Percentiles rank a stretch among this genome's conserved stretches.
phyloP scores from a whole-genome alignment of 495 filamentous ascomycete genomes.

The Parathielavia appendiculata region DNA sequence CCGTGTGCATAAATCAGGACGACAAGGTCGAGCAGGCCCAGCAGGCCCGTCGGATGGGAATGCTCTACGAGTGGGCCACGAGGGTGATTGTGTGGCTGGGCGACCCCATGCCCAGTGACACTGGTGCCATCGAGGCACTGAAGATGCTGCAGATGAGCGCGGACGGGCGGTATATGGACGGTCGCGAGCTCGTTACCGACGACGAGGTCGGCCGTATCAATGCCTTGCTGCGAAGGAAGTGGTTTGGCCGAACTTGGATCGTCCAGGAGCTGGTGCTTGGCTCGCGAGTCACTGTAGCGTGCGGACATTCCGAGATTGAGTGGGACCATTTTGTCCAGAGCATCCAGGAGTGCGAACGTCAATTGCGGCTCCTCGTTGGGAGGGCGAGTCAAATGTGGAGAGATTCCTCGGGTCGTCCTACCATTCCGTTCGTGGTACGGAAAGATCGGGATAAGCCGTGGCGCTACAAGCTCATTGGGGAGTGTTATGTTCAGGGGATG shows the following conservation, averaged over 20 bases:
- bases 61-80: background rate
- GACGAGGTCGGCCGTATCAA: background rate
- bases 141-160: background rate
- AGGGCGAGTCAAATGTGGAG: no score
- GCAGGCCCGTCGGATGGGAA: background rate
- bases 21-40: background rate
- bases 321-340: no score
- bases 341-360: no score
- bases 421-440: no score
- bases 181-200: no score
- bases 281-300: no score
- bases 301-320: no score
- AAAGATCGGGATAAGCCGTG: no score
- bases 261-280: background rate
- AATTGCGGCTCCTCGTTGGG: no score
- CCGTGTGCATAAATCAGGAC: background rate
- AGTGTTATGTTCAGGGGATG: no score
- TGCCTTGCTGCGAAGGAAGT: background rate
- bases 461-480: no score
- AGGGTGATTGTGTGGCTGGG: background rate
- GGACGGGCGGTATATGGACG: background rate
- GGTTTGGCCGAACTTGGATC: background rate
- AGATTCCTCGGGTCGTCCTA: no score
- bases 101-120: background rate
- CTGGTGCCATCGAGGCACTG: background rate